phyloP scores from a whole-genome alignment of 2,329 filamentous ascomycete genomes.

The Fusarium pseudocircinatum region DNA sequence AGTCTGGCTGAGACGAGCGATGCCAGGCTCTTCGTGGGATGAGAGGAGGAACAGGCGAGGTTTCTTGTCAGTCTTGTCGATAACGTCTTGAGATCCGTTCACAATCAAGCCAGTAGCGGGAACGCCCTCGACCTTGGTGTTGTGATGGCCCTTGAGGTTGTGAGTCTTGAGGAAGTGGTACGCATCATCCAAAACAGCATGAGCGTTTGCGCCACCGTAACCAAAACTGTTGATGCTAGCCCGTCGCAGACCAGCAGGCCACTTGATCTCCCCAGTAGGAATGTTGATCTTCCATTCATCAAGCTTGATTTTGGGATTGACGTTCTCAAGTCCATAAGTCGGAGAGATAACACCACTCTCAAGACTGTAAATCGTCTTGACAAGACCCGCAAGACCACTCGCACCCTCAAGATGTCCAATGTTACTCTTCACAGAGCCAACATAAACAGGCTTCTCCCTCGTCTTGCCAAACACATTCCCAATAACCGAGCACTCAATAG shows the following conservation, averaged over 20 bases:
- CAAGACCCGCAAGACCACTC: constrained; percentile 3
- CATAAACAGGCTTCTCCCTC: not conserved
- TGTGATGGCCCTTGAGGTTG: not conserved
- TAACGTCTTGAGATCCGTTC: not conserved
- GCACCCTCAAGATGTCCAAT: constrained; percentile 17
- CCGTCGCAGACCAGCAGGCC: not conserved
- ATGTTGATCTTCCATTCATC: not conserved
- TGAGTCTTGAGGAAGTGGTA: not conserved
- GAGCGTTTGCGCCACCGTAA: not conserved
- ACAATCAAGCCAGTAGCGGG: not conserved
- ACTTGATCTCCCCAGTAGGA: not conserved
- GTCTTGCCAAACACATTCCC: not conserved
- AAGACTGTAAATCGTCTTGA: not conserved
- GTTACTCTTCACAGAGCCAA: constrained; percentile 23
- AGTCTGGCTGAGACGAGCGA: not conserved
- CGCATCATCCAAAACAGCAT: not conserved
- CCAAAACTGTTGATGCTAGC: not conserved
- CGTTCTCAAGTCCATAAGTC: not conserved
- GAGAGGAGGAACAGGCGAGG: not conserved
- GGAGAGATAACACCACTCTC: not conserved
- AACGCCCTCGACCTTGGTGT: not conserved
- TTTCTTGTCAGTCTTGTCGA: not conserved
- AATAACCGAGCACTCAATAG: not conserved
- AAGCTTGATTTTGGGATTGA: not conserved
- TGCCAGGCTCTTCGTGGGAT: not conserved